Percentiles rank a stretch among this genome's conserved stretches.
Evolutionary conservation across 2,329 filamentous ascomycete genomes (phyloP).

Genomic region (Botrytis galanthina): DNA sequence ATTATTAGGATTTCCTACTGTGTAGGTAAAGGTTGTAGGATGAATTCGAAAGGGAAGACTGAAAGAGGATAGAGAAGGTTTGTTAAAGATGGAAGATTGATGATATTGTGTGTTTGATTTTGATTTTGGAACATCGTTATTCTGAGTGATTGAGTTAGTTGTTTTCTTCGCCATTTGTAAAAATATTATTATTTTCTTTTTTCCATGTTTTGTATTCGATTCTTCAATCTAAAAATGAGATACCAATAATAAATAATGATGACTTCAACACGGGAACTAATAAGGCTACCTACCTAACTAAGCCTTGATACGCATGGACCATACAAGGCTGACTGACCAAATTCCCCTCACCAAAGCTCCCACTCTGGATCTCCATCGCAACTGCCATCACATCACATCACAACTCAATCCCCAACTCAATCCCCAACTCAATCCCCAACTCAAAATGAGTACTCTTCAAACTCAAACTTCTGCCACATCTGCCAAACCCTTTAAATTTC

Average conservation of each 20-base stretch:
- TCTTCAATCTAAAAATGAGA: not conserved
- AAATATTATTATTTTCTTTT: not conserved
- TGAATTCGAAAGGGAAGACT: not conserved
- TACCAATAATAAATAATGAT: not conserved
- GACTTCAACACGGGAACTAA: not conserved
- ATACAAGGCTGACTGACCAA: constrained; percentile 13
- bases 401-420: not conserved
- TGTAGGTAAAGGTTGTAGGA: not conserved
- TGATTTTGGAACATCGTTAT: not conserved
- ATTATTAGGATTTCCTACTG: not conserved
- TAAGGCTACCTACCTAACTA: too few species aligned
- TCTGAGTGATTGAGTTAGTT: not conserved
- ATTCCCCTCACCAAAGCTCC: not conserved
- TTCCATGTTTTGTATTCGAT: not conserved
- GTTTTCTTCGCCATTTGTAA: not conserved
- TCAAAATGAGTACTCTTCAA: constrained; percentile 28
- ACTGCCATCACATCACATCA: not conserved
- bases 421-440: not conserved
- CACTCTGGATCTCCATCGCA: not conserved
- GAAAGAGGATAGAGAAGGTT: not conserved
- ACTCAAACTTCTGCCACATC: not conserved
- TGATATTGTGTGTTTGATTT: not conserved
- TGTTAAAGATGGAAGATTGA: not conserved
- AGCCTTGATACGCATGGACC: constrained; percentile 2
- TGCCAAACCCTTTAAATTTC: constrained; percentile 50